These are phyloP conservation scores for Tricholoma bakamatsutake DNA, from an alignment of 768 basidiomycete genomes.

Conservation along the genomic window DNA sequence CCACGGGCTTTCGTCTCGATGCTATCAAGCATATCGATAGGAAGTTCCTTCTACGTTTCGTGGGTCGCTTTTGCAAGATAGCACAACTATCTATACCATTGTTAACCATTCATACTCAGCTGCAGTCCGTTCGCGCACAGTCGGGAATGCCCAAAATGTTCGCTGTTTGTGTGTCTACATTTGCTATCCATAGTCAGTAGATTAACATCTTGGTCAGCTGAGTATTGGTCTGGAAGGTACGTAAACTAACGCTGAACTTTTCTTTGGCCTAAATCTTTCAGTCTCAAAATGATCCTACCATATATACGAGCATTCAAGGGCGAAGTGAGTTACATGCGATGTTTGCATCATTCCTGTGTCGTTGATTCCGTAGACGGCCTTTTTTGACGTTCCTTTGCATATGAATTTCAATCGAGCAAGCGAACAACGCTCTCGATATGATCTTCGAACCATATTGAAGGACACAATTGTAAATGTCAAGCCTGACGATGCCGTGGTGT, in stretches of 20 bases:
- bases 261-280: constrained; percentile 15
- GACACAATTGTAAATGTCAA: constrained; percentile 59
- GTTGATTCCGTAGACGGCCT: constrained; percentile 51
- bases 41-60: constrained; percentile 64
- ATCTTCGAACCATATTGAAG: constrained; percentile 70
- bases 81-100: neutral
- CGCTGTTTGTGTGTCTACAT: constrained; percentile 34
- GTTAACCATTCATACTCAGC: constrained; percentile 27
- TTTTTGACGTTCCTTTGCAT: constrained; percentile 91
- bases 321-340: constrained; percentile 37
- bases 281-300: constrained; percentile 45
- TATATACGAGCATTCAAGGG: constrained; percentile 62
- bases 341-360: neutral
- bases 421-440: constrained; percentile 57
- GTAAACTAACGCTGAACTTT: constrained; percentile 13
- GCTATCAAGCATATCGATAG: constrained; percentile 88
- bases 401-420: constrained; percentile 78
- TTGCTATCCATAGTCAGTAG: neutral
- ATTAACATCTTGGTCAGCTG: constrained; percentile 41
- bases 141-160: constrained; percentile 51
- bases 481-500: constrained; percentile 82
- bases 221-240: constrained; percentile 78
- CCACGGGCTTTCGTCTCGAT: constrained; percentile 77
- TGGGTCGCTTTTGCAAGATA: constrained; percentile 25
- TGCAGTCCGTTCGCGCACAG: constrained; percentile 43